Base-by-base conservation (phyloP, 164 flowering plant species). In the Berberis thunbergii region DNA sequence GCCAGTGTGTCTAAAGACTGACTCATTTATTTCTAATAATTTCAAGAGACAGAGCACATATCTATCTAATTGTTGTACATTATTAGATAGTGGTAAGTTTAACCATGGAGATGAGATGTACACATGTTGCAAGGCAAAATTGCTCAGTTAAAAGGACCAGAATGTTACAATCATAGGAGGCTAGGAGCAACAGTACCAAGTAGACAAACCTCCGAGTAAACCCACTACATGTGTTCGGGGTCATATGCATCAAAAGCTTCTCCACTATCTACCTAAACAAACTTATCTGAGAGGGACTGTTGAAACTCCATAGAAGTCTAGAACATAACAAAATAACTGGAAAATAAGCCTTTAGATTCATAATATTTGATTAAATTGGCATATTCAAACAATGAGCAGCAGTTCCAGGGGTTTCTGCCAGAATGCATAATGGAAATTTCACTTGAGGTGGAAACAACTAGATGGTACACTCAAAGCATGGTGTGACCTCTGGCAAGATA, bases 371-470 rank as follows among this genome's bases (percentile, higher is more conserved):
- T 90, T 72, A 93, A 73, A 69, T 93, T 97, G 11, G 94, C 98
- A 79, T 93, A 93, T 72, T 93, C 97, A 70, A 93, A 72, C 97
- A 90, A 72, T 90, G 98, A 60, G 98, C 97, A 70, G 98, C 94
- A 54, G 87, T 93, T 81, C 97, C 81, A 49, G 98, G 98, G 60
- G 98, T 93, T 74, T 93, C 97, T 59, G 97, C 98, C 62, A 93
- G 86, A 26, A 97, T 93, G 76, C 98, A 93, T 62, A 93, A 75
- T 55, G 98, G 98, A 72, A 91, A 94, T 80, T 94, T 94, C 70
- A 89, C 96, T 86, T 94, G 99, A 64, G 96, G 97, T 1, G 99
- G 96, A 66, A 94, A 94, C 67, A 94, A 88, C 99, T 96, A 91
- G 73, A 94, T 86, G 49, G 96, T 94, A 70, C 99, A 94, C 78